Evolutionary conservation across 2,329 filamentous ascomycete species (phyloP), one percentile per base, ranked within the genome.

Genomic region (Colletotrichum cereale): DNA sequence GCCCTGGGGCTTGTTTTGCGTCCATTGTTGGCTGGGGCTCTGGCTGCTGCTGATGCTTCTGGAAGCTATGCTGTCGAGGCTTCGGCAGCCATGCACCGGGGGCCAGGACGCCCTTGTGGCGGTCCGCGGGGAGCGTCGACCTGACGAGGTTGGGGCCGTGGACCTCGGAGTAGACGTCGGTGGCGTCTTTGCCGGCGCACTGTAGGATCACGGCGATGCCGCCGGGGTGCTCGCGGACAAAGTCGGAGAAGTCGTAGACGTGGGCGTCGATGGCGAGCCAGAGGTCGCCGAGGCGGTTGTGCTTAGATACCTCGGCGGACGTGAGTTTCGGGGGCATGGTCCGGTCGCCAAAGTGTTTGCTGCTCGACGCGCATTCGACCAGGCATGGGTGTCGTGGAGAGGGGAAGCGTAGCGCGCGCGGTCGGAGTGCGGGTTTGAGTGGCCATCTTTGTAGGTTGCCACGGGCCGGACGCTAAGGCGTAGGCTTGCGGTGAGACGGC

Each of bases 231-330:
- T 78, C 73, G 5, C 75, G 74, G 12, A 89, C 84, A 78, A 93
- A 93, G 21, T 88, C 85, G 31, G 89, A 91, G 55, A 93, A 81
- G 78, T 93, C 90, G 84, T 90, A 93, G 61, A 92, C 89, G 73
- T 86, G 83, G 63, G 86, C 86, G 76, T 92, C 86, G 50, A 93
- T 86, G 40, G 92, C 89, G 73, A 92, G 86, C 91, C 91, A 93
- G 76, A 88, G 85, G 75, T 89, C 85, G 44, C 84, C 78, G 10
- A 83, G 79, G 1, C 79, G 81, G 52, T 80, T 83, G 76, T 89
- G 87, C 52, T 77, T 77, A 3, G 82, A 81, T 70, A 89, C 79
- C 70, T 88, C 82, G 58, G 81, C 75, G 11, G 79, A 76, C 26
- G 84, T 83, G 34, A 88, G 57, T 16, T 79, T 55, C 16, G 61